Evolutionary conservation across 1,139 yeast genomes (phyloP).

Genomic region (Candida labiduridarum): DNA sequence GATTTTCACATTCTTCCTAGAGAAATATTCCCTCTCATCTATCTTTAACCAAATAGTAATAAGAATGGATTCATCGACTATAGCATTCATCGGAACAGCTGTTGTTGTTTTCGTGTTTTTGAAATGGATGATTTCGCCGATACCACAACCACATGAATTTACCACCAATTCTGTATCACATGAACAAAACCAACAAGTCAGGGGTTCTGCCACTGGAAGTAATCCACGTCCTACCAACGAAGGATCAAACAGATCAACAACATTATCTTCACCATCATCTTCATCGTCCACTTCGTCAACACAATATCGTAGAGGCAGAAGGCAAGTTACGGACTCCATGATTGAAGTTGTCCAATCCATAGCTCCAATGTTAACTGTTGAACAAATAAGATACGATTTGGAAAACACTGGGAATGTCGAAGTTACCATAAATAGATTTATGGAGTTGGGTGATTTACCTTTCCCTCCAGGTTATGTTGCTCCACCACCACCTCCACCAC

Average conservation of each 20-base stretch:
- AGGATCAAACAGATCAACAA: conserved; percentile 3
- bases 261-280: conserved; percentile 3
- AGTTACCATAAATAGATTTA: conserved; percentile 69
- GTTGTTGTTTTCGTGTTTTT: conserved; percentile 56
- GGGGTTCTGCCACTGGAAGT: conserved; percentile 9
- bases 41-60: not conserved
- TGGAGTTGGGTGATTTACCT: conserved; percentile 68
- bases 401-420: conserved; percentile 80
- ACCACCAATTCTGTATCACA: conserved; percentile 6
- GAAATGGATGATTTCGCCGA: conserved; percentile 63
- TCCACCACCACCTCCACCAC: conserved; percentile 20
- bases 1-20: not conserved
- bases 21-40: not conserved
- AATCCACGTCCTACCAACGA: conserved; percentile 8
- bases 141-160: conserved; percentile 41
- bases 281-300: conserved; percentile 7
- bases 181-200: not conserved
- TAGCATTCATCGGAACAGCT: conserved; percentile 51
- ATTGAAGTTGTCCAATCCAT: conserved; percentile 81
- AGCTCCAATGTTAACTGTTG: conserved; percentile 71
- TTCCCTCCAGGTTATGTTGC: conserved; percentile 54
- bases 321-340: conserved; percentile 79
- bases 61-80: conserved; percentile 57
- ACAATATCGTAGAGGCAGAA: conserved; percentile 29
- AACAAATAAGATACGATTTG: conserved; percentile 68